These are phyloP conservation scores for Noccaea bulbosa DNA, from an alignment of 345 rosid species.

Conservation along the genomic window DNA sequence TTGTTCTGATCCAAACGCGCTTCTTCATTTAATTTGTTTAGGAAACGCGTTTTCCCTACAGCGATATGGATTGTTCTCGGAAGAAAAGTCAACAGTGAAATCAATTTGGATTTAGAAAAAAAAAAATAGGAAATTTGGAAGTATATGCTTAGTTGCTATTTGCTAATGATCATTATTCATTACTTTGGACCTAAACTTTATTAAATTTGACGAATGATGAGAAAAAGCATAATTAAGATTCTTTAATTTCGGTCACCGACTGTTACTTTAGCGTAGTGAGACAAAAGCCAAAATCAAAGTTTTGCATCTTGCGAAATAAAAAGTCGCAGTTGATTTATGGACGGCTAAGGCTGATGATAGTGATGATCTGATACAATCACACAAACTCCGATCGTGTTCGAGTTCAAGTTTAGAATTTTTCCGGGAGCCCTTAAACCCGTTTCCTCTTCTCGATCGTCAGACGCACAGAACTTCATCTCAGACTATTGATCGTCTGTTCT, in stretches of 20 bases:
- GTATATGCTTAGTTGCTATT: not conserved
- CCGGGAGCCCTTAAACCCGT: not conserved
- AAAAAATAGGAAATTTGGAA: not conserved
- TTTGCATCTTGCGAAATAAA: constrained; percentile 29
- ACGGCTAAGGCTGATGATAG: constrained; percentile 26
- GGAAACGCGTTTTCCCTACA: constrained; percentile 18
- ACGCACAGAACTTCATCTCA: not conserved
- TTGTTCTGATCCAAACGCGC: constrained; percentile 23
- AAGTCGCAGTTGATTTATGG: constrained; percentile 44
- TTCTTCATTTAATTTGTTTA: not conserved
- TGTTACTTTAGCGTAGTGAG: constrained; percentile 36
- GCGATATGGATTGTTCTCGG: not conserved
- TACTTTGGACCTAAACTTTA: constrained; percentile 38
- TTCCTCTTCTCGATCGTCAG: constrained; percentile 13
- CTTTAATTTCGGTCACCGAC: constrained; percentile 27
- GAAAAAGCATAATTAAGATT: constrained; percentile 18
- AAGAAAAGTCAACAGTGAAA: constrained; percentile 26
- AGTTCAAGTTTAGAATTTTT: constrained; percentile 20
- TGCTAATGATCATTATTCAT: constrained; percentile 37
- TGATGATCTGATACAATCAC: constrained; percentile 15
- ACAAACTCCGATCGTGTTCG: constrained; percentile 30
- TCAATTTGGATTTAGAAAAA: not conserved
- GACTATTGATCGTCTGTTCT: constrained; percentile 26
- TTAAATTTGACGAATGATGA: not conserved
- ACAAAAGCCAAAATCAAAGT: constrained; percentile 22